These are phyloP conservation scores for Syzygium aqueum DNA, from an alignment of 345 rosid genomes.

Conservation along the genomic window DNA sequence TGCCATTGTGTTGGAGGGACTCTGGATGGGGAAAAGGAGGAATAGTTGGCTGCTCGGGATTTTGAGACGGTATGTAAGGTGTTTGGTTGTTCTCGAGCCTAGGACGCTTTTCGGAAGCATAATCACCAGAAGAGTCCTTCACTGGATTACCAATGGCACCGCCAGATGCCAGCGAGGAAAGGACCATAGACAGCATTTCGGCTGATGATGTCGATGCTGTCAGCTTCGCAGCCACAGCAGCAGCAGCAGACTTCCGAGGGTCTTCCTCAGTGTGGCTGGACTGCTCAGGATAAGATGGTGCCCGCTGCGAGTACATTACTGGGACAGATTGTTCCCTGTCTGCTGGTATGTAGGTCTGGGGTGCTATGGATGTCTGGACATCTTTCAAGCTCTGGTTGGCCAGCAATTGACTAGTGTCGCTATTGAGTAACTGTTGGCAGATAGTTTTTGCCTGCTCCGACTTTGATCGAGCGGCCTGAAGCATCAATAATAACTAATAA, in stretches of 20 bases:
- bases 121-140: constrained; percentile 40
- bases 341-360: constrained; percentile 32
- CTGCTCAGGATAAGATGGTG: constrained; percentile 8
- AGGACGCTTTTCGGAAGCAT: constrained; percentile 64
- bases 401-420: constrained; percentile 21
- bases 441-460: constrained; percentile 41
- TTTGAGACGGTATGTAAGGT: constrained; percentile 31
- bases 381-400: constrained; percentile 42
- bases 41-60: constrained; percentile 14
- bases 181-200: constrained; percentile 87
- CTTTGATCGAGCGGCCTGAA: constrained; percentile 47
- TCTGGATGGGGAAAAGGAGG: constrained; percentile 21
- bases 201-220: constrained; percentile 91
- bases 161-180: constrained; percentile 88
- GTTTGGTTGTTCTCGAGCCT: constrained; percentile 52
- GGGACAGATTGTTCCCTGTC: constrained; percentile 57
- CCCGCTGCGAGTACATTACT: constrained; percentile 44
- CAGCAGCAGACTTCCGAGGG: constrained; percentile 70
- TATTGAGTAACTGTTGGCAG: constrained; percentile 35
- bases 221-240: constrained; percentile 78
- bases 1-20: constrained; percentile 16
- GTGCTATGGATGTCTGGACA: constrained; percentile 18
- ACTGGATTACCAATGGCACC: constrained; percentile 46
- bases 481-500: not conserved
- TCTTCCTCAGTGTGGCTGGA: constrained; percentile 33